These are phyloP conservation scores for Verticillium albo-atrum DNA, from an alignment of 2,329 filamentous ascomycete species.

Conservation along the genomic window DNA sequence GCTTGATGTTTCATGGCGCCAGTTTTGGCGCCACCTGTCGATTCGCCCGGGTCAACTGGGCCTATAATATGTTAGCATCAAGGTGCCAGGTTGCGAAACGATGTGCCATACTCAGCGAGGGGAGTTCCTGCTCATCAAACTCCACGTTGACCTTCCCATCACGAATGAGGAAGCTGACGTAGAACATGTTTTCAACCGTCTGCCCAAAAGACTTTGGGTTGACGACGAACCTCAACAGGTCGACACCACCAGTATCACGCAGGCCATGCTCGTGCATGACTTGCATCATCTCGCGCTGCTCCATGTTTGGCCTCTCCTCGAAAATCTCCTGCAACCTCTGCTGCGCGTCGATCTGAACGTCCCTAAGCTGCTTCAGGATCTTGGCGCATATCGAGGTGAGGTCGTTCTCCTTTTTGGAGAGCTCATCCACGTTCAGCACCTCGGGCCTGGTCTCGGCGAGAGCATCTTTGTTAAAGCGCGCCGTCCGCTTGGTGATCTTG, in stretches of 20 bases:
- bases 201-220: slow-evolving; percentile 91
- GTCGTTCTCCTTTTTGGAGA: slow-evolving; percentile 74
- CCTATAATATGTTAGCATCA: not conserved
- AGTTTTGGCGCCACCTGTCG: slow-evolving; percentile 27
- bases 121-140: slow-evolving; percentile 67
- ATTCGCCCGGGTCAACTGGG: not conserved
- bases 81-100: not conserved
- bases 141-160: slow-evolving; percentile 76
- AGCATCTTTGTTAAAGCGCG: slow-evolving; percentile 63
- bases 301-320: slow-evolving; percentile 35
- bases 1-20: slow-evolving; percentile 73
- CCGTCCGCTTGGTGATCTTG: slow-evolving; percentile 65
- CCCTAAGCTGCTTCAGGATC: slow-evolving; percentile 60
- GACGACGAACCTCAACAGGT: slow-evolving; percentile 81
- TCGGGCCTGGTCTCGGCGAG: slow-evolving; percentile 71
- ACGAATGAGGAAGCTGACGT: slow-evolving; percentile 87
- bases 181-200: slow-evolving; percentile 95
- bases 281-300: slow-evolving; percentile 38
- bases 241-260: slow-evolving; percentile 64
- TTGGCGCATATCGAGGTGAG: slow-evolving; percentile 73
- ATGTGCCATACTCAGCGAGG: slow-evolving; percentile 67
- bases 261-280: slow-evolving; percentile 65
- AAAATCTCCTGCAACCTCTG: slow-evolving; percentile 37
- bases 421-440: slow-evolving; percentile 68
- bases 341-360: slow-evolving; percentile 42